Conservation (phyloP, 1,284 basidiomycete genomes). For the Cutaneotrichosporon spelunceum region DNA sequence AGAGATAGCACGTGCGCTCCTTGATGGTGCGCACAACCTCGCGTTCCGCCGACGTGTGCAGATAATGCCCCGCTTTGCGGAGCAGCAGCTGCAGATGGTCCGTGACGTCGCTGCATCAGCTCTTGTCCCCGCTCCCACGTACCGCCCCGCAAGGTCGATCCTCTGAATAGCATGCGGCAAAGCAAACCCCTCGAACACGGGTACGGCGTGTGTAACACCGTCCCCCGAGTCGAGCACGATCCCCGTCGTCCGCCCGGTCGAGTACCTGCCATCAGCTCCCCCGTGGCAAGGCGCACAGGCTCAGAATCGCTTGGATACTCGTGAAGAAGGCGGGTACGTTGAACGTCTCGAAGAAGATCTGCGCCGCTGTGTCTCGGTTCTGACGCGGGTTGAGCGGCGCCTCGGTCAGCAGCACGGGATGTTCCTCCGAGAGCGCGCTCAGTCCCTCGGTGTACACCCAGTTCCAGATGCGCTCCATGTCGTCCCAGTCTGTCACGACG, state of each 20-base stretch:
- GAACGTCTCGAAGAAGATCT: conserved; percentile 99
- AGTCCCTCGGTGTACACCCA: conserved; percentile 95
- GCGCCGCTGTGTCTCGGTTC: conserved; percentile 90
- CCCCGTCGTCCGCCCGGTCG: conserved; percentile 97
- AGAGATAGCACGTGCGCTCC: conserved; percentile 96
- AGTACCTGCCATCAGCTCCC: conserved; percentile 66
- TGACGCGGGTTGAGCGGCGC: conserved; percentile 90
- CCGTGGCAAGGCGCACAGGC: conserved; percentile 61
- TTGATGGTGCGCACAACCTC: conserved; percentile 98
- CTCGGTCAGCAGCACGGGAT: conserved; percentile 92
- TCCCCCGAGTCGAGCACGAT: conserved; percentile 99
- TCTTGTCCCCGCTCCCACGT: conserved; percentile 30
- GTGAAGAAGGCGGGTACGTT: conserved; percentile 98
- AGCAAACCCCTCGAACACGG: conserved; percentile 98
- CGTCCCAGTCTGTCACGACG: conserved; percentile 88
- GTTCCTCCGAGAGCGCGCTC: conserved; percentile 93
- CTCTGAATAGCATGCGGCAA: conserved; percentile 97
- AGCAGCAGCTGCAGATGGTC: conserved; percentile 92
- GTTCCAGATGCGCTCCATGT: conserved; percentile 97
- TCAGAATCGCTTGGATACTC: conserved; percentile 94
- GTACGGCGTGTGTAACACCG: conserved; percentile 97
- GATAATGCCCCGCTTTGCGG: conserved; percentile 88
- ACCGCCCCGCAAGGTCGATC: conserved; percentile 94
- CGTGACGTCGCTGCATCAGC: conserved; percentile 75
- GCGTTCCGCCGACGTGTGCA: conserved; percentile 94